A percentile compares a stretch with the other conserved stretches of the same genome.
These are phyloP conservation scores for Austroboletus olivaceoglutinosus DNA, from an alignment of 1,284 basidiomycete species.

Conservation along the genomic window DNA sequence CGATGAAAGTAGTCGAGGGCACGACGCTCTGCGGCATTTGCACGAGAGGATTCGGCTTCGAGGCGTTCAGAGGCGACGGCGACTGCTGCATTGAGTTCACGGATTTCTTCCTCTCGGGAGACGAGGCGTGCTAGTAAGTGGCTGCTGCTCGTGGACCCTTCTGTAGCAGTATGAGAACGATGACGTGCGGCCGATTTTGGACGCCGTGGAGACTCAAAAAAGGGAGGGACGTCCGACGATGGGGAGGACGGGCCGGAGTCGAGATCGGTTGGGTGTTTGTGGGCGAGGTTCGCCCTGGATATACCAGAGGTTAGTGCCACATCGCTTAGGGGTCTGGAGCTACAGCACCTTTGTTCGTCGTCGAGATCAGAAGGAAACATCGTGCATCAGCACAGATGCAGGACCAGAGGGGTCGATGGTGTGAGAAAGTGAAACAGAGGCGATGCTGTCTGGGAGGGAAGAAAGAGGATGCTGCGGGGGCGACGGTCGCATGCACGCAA, in stretches of 20 bases:
- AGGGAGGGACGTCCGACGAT: constrained; percentile 23
- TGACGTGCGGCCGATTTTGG: constrained; percentile 28
- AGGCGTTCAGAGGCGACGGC: constrained; percentile 40
- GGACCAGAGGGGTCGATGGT: constrained; percentile 3
- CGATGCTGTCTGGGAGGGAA: not conserved
- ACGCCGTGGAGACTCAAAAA: constrained; percentile 16
- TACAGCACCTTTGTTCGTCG: constrained; percentile 31
- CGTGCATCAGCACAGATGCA: constrained; percentile 14
- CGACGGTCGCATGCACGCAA: constrained; percentile 6
- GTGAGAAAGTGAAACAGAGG: constrained; percentile 1
- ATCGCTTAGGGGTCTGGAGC: not conserved
- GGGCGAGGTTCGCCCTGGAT: constrained; percentile 26
- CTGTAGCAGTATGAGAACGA: constrained; percentile 26
- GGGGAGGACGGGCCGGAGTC: constrained; percentile 31
- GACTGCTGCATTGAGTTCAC: constrained; percentile 39
- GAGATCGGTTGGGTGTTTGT: constrained; percentile 31
- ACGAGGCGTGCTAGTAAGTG: constrained; percentile 38
- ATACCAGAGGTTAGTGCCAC: not conserved
- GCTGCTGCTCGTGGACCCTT: constrained; percentile 28
- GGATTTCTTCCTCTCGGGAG: constrained; percentile 40
- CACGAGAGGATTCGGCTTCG: constrained; percentile 44
- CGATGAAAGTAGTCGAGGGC: constrained; percentile 44
- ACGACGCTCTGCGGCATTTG: constrained; percentile 45
- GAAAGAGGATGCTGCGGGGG: constrained; percentile 4
- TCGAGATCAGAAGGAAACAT: constrained; percentile 31